Conservation (phyloP, 31 red algal species). For the Odonthalia washingtoniensis region DNA sequence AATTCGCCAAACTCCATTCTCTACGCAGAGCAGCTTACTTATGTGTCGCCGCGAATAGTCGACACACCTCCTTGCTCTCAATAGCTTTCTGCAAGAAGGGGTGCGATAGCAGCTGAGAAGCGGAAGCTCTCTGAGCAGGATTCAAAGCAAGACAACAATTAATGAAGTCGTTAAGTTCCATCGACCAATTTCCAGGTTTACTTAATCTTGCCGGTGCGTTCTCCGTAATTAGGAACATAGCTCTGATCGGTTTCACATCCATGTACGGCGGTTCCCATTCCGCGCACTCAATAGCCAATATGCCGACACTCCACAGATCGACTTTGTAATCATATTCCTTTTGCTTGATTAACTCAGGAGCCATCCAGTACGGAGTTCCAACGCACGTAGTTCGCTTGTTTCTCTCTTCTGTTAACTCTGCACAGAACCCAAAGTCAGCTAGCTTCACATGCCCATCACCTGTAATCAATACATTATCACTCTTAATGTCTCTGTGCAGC, state of each 20-base stretch:
- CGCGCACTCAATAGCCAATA: slow-evolving; percentile 89
- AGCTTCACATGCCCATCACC: slow-evolving; percentile 74
- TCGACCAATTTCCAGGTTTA: slow-evolving; percentile 69
- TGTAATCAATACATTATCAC: slow-evolving; percentile 82
- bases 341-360: slow-evolving; percentile 85
- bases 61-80: slow-evolving; percentile 45
- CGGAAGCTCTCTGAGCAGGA: slow-evolving; percentile 71
- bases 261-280: slow-evolving; percentile 90
- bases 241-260: slow-evolving; percentile 82
- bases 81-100: slow-evolving; percentile 80
- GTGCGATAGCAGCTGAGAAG: slow-evolving; percentile 80
- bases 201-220: slow-evolving; percentile 67
- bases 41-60: slow-evolving; percentile 47
- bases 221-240: slow-evolving; percentile 93
- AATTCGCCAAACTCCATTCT: too few relatives aligned
- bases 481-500: slow-evolving; percentile 94
- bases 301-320: slow-evolving; percentile 93
- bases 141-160: slow-evolving; percentile 72
- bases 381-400: slow-evolving; percentile 85
- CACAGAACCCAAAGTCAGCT: slow-evolving; percentile 95
- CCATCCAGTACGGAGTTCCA: slow-evolving; percentile 97
- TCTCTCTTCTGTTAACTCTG: slow-evolving; percentile 80
- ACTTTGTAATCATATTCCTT: slow-evolving; percentile 90
- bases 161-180: slow-evolving; percentile 85
- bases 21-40: too few relatives aligned